These are phyloP conservation scores for Periglandula ipomoeae DNA, from an alignment of 2,329 filamentous ascomycete genomes.

Conservation along the genomic window DNA sequence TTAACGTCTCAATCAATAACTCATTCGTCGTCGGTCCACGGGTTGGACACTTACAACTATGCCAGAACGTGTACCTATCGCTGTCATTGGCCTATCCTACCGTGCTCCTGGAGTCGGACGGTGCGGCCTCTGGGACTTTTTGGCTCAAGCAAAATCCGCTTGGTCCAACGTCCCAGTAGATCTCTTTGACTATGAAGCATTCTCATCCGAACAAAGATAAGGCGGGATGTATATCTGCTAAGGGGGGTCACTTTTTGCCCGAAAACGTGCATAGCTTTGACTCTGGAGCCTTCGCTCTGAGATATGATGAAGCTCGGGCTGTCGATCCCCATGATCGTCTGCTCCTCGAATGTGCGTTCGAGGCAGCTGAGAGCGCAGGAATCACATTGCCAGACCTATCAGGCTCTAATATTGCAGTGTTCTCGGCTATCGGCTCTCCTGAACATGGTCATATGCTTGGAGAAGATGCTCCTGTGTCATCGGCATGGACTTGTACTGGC, in stretches of 20 bases:
- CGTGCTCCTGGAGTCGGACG: too few relatives aligned
- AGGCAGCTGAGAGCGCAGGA: slow-evolving; percentile 29
- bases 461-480: background rate
- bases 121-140: too few relatives aligned
- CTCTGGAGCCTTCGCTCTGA: slow-evolving; percentile 20
- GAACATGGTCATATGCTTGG: background rate
- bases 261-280: slow-evolving; percentile 30
- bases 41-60: too few relatives aligned
- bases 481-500: background rate
- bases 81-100: too few relatives aligned
- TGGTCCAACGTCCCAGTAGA: slow-evolving; percentile 14
- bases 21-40: too few relatives aligned
- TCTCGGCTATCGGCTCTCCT: slow-evolving; percentile 2
- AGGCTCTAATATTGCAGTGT: slow-evolving; percentile 27
- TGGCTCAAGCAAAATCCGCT: too few relatives aligned
- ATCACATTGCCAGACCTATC: slow-evolving; percentile 11
- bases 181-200: slow-evolving; percentile 16
- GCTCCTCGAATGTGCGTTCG: slow-evolving; percentile 29
- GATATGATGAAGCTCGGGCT: slow-evolving; percentile 3
- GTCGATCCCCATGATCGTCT: slow-evolving; percentile 11
- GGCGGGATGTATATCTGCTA: slow-evolving; percentile 13
- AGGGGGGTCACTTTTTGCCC: slow-evolving; percentile 23
- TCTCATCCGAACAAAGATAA: slow-evolving; percentile 23
- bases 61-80: too few relatives aligned
- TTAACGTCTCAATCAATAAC: too few relatives aligned